These are phyloP conservation scores for Ceratocystis eucalypticola DNA, from an alignment of 2,329 filamentous ascomycete species.

Conservation along the genomic window DNA sequence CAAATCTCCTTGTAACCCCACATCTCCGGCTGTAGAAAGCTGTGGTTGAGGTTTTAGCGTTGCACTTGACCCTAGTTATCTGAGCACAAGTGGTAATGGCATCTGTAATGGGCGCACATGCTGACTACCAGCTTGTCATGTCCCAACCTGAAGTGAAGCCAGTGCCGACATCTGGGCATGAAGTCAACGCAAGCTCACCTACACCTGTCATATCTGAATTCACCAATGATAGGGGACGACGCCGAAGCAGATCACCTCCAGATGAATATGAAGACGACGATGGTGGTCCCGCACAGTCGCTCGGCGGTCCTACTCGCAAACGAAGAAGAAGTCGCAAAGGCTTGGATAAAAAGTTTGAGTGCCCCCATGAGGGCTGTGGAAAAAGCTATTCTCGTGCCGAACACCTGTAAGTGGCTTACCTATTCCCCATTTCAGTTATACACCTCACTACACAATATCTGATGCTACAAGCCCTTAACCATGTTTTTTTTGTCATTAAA, in stretches of 20 bases:
- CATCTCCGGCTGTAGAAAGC: too few species aligned
- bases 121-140: constrained; percentile 9
- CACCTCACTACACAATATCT: constrained; percentile 16
- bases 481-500: background rate
- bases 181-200: constrained; percentile 6
- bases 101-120: constrained; percentile 8
- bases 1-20: too few species aligned
- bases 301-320: constrained; percentile 43
- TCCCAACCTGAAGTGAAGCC: background rate
- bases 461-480: background rate
- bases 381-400: constrained; percentile 96
- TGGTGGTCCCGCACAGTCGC: constrained; percentile 31
- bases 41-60: background rate
- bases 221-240: constrained; percentile 30
- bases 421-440: background rate
- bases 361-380: constrained; percentile 72
- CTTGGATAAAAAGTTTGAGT: constrained; percentile 70
- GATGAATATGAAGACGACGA: constrained; percentile 31
- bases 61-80: background rate
- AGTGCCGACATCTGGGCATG: background rate
- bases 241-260: constrained; percentile 32
- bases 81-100: constrained; percentile 3
- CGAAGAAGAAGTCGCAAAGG: constrained; percentile 62
- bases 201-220: constrained; percentile 28
- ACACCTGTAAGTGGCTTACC: constrained; percentile 54